These are phyloP conservation scores for Groenewaldozyma sp. DNA, from an alignment of 1,139 yeast species.

Conservation along the genomic window DNA sequence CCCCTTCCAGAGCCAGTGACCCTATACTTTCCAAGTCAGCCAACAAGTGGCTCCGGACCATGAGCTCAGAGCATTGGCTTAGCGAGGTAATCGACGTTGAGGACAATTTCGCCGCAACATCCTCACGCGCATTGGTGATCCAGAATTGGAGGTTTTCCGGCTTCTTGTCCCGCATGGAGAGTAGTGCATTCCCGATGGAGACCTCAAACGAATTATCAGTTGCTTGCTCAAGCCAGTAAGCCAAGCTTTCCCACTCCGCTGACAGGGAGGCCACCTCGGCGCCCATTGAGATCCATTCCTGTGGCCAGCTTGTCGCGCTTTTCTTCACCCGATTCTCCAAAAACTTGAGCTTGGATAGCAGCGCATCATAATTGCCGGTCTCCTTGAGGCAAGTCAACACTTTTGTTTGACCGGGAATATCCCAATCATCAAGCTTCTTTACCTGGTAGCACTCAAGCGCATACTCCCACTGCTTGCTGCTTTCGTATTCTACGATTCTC, in stretches of 20 bases:
- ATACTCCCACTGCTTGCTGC: constrained; percentile 77
- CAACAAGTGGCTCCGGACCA: constrained; percentile 62
- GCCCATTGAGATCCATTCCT: constrained; percentile 43
- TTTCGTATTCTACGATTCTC: constrained; percentile 70
- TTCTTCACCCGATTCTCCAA: constrained; percentile 2
- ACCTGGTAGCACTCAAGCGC: constrained; percentile 83
- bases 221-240: constrained; percentile 43
- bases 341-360: constrained; percentile 26
- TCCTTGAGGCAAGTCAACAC: constrained; percentile 46
- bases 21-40: constrained; percentile 45
- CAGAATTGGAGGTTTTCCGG: constrained; percentile 30
- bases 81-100: constrained; percentile 55
- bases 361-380: constrained; percentile 48
- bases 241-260: constrained; percentile 45
- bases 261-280: constrained; percentile 64
- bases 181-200: constrained; percentile 55
- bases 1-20: constrained; percentile 17
- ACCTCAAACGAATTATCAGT: constrained; percentile 40
- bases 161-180: constrained; percentile 34
- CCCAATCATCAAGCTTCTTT: constrained; percentile 32
- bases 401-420: constrained; percentile 31
- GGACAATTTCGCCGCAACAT: constrained; percentile 55
- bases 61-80: constrained; percentile 44
- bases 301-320: constrained; percentile 10
- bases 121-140: constrained; percentile 43